Conservation (phyloP, 148 eudicot genomes). For the Silene uniflora region DNA sequence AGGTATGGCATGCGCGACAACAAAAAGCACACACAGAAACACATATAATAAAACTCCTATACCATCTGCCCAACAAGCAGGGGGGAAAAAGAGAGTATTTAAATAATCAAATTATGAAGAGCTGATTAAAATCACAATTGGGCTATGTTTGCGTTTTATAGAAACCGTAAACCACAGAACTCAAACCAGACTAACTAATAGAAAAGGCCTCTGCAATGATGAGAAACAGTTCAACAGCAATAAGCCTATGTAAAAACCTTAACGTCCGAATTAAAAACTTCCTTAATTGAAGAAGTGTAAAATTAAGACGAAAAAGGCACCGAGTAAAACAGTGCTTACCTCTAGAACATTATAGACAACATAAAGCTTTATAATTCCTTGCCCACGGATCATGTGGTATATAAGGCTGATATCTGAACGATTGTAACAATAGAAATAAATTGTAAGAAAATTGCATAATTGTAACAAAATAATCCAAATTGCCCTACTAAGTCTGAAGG, state of each 20-base stretch:
- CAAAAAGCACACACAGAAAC: not conserved
- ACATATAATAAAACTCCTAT: not conserved
- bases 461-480: not conserved
- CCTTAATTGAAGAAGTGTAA: constrained; percentile 8
- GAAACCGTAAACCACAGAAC: not conserved
- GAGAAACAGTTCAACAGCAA: not conserved
- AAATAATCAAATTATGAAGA: not conserved
- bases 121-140: not conserved
- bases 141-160: not conserved
- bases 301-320: not conserved
- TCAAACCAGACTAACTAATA: not conserved
- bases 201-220: not conserved
- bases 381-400: constrained; percentile 99
- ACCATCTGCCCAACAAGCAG: not conserved
- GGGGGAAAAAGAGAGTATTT: not conserved
- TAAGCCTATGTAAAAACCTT: not conserved
- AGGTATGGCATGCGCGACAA: not conserved
- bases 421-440: constrained; percentile 19
- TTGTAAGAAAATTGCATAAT: not conserved
- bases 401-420: constrained; percentile 90
- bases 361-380: constrained; percentile 88
- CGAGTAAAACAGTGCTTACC: constrained; percentile 35
- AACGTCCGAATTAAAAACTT: not conserved
- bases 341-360: constrained; percentile 97
- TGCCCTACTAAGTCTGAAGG: not conserved